Percentiles rank a stretch among this genome's conserved stretches.
phyloP scores from a whole-genome alignment of 108 stramenopile genomes.

The Cyclotella atomus region DNA sequence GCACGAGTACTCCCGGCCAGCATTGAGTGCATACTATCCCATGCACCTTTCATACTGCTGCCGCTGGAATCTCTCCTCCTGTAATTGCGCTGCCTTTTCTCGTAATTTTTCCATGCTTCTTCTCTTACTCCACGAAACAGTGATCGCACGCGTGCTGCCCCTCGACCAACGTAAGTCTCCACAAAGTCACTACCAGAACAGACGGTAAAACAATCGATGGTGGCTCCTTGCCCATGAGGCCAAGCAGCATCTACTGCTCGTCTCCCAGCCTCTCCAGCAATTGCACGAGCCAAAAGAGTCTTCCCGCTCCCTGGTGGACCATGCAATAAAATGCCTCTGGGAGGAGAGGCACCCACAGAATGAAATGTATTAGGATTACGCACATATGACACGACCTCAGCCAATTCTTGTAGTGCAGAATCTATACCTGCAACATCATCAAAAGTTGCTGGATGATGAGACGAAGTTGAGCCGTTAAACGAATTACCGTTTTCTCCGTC shows the following conservation, averaged over 20 bases:
- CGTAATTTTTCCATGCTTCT: conserved; percentile 49
- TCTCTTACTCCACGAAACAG: conserved; percentile 80
- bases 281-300: conserved; percentile 76
- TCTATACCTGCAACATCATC: conserved; percentile 95
- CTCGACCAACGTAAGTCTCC: conserved; percentile 88
- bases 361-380: conserved; percentile 59
- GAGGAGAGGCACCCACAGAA: conserved; percentile 66
- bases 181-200: conserved; percentile 87
- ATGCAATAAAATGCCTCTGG: conserved; percentile 77
- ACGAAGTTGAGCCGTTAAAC: background rate
- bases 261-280: conserved; percentile 74
- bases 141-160: conserved; percentile 86
- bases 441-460: conserved; percentile 62
- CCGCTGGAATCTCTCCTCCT: conserved; percentile 6
- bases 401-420: conserved; percentile 75
- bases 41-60: conserved; percentile 50
- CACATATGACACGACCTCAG: conserved; percentile 83
- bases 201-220: conserved; percentile 66
- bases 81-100: background rate
- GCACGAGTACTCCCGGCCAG: conserved; percentile 2
- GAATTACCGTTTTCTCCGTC: conserved; percentile 10
- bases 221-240: conserved; percentile 28
- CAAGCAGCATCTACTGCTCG: conserved; percentile 32
- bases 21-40: conserved; percentile 67
- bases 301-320: conserved; percentile 89